Percentiles rank a stretch among this genome's conserved stretches.
Conservation (phyloP, 148 eudicot species). For the Cornus kousa region DNA sequence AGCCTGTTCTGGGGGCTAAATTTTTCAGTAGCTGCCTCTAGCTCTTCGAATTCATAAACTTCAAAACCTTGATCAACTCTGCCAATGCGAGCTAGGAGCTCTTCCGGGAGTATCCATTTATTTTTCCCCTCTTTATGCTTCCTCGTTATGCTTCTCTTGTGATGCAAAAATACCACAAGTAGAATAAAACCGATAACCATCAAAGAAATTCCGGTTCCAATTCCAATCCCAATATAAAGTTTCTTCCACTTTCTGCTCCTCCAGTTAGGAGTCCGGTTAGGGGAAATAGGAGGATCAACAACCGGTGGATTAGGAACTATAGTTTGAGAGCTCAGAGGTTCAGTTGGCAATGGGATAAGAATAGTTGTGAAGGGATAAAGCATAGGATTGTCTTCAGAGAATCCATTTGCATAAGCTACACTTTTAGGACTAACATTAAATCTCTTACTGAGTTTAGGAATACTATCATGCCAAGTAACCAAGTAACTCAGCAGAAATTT, state of each 20-base stretch:
- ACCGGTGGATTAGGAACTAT: slow-evolving; percentile 12
- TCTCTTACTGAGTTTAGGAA: slow-evolving; percentile 32
- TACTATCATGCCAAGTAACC: slow-evolving; percentile 27
- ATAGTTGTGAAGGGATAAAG: slow-evolving; percentile 56
- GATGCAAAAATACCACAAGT: no score
- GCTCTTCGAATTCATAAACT: no score
- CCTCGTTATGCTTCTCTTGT: no score
- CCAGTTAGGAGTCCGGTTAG: slow-evolving; percentile 1
- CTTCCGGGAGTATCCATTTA: no score
- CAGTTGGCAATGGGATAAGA: slow-evolving; percentile 52
- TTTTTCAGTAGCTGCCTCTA: no score
- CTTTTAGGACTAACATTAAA: slow-evolving; percentile 25
- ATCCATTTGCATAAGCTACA: slow-evolving; percentile 56
- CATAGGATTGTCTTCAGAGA: slow-evolving; percentile 33
- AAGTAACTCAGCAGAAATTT: slow-evolving; percentile 58
- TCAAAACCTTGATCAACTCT: no score
- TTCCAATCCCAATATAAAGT: no score
- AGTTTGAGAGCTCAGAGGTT: slow-evolving; percentile 46
- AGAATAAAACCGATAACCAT: no score
- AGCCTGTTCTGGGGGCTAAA: no score
- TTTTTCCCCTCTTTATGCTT: no score
- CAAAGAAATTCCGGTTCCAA: no score
- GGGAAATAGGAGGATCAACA: neutral
- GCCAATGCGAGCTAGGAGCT: no score
- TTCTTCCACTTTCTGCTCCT: neutral